Base-by-base conservation (phyloP, 345 rosid genomes). In the Rhizophora apiculata region DNA sequence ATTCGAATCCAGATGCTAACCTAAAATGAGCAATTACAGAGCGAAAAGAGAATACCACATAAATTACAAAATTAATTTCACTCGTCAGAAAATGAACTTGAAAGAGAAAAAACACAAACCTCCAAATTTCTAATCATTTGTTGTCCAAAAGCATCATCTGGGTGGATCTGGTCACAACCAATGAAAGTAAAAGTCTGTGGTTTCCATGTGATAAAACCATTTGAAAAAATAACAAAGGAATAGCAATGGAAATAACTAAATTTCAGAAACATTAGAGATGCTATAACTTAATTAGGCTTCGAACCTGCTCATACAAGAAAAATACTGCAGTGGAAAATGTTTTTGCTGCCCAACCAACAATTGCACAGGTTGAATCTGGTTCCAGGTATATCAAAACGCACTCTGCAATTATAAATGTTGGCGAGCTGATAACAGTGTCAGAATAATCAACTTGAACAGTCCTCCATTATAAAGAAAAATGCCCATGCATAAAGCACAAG, bases 341-440 rank as follows among this genome's bases (percentile, higher is more conserved):
- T 72, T 74, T 72, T 74, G 98, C 82, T 21, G 96, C 88, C 99
- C 99, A 95, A 66, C 82, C 80, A 71, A 90, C 96, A 27, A 92
- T 85, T 60, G 86, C 80, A 22, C 81, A 76, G 80, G 89, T 87
- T 75, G 99, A 88, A 71, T 88, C 91, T n/a, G 98, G 94, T 78
- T 83, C 93, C 91, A 92, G 66, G 88, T 95, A 92, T 79, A 95
- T 95, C 76, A 95, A 83, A 78, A 95, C 93, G 71, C 99, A 90
- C 82, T 95, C 99, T 90, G 99, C 98, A 85, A 90, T 89, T 75
- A 92, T 89, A 85, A 90, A 95, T 77, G 99, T 92, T 69, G 96
- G 96, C 91, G 88, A 79, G 87, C 99, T 92, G 98, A 87, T 84
- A 80, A 81, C 78, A 73, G 80, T 70, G 82, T 86, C 77, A 88